phyloP scores from a whole-genome alignment of 345 rosid species.

The Firmiana major region DNA sequence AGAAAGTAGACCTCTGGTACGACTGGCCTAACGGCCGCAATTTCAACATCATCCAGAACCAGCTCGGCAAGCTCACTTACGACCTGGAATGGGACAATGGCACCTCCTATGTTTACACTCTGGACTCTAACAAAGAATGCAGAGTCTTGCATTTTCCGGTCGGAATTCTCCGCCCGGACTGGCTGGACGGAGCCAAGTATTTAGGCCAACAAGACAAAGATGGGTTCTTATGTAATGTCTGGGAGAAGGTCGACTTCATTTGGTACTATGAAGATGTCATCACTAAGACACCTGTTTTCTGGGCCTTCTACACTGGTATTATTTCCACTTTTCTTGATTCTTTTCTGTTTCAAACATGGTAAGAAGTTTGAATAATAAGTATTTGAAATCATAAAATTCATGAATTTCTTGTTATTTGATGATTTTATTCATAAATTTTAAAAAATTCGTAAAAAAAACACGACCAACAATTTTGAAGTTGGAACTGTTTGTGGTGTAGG shows the following conservation, averaged over 20 bases:
- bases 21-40: slow-evolving; percentile 66
- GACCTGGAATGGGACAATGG: slow-evolving; percentile 72
- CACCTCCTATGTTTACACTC: slow-evolving; percentile 46
- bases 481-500: slow-evolving; percentile 30
- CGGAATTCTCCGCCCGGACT: slow-evolving; percentile 51
- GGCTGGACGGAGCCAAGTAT: slow-evolving; percentile 61
- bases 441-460: too few relatives aligned
- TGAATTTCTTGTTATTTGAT: too few relatives aligned
- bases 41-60: slow-evolving; percentile 64
- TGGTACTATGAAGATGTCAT: slow-evolving; percentile 60
- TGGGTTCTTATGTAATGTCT: slow-evolving; percentile 57
- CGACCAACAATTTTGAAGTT: not conserved
- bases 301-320: slow-evolving; percentile 56
- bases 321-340: not conserved
- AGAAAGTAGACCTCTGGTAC: slow-evolving; percentile 63
- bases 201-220: slow-evolving; percentile 43
- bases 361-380: too few relatives aligned
- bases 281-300: slow-evolving; percentile 61
- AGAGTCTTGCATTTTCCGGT: slow-evolving; percentile 41
- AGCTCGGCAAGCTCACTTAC: slow-evolving; percentile 47
- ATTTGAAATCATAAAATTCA: too few relatives aligned
- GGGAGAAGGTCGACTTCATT: slow-evolving; percentile 66
- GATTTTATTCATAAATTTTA: too few relatives aligned
- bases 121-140: slow-evolving; percentile 41
- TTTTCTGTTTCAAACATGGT: not conserved